Percentiles rank a stretch among this genome's conserved stretches.
Conservation (phyloP, 192 early-diverging fungal genomes). For the Backusella morwellensis region DNA sequence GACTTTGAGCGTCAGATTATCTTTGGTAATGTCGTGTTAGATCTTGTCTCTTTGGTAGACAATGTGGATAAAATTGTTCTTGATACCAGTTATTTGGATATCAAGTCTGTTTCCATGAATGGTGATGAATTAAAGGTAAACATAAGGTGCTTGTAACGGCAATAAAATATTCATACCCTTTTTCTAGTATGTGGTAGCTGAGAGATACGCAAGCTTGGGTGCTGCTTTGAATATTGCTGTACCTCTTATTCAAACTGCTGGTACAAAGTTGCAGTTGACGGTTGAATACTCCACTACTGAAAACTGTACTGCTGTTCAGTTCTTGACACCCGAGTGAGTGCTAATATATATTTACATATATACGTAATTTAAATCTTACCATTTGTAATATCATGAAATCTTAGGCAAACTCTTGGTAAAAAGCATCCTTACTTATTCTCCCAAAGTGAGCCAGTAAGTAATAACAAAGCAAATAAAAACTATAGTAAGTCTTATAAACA, state of each 20-base stretch:
- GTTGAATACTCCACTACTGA: constrained; percentile 79
- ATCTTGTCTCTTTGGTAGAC: constrained; percentile 51
- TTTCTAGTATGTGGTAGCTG: constrained; percentile 48
- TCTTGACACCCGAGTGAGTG: constrained; percentile 71
- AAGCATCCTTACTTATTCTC: constrained; percentile 94
- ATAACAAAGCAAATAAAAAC: background rate
- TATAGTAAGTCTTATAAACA: background rate
- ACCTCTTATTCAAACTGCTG: constrained; percentile 36
- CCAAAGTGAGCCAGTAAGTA: constrained; percentile 81
- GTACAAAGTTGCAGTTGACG: constrained; percentile 51
- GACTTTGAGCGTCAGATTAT: constrained; percentile 77
- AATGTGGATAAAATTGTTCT: constrained; percentile 61
- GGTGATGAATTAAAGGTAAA: constrained; percentile 31
- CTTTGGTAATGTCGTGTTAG: constrained; percentile 62
- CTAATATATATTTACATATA: background rate
- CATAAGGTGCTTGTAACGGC: background rate
- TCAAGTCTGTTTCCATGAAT: constrained; percentile 40
- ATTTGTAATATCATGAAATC: background rate
- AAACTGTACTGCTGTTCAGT: constrained; percentile 89
- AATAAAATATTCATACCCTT: background rate
- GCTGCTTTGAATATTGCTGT: constrained; percentile 62
- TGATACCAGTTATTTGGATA: constrained; percentile 65
- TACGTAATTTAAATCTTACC: background rate
- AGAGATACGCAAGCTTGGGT: constrained; percentile 67
- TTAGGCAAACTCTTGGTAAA: constrained; percentile 91